These are phyloP conservation scores for Oryza glaberrima DNA, from an alignment of 176 grass and related monocot species.

Conservation along the genomic window DNA sequence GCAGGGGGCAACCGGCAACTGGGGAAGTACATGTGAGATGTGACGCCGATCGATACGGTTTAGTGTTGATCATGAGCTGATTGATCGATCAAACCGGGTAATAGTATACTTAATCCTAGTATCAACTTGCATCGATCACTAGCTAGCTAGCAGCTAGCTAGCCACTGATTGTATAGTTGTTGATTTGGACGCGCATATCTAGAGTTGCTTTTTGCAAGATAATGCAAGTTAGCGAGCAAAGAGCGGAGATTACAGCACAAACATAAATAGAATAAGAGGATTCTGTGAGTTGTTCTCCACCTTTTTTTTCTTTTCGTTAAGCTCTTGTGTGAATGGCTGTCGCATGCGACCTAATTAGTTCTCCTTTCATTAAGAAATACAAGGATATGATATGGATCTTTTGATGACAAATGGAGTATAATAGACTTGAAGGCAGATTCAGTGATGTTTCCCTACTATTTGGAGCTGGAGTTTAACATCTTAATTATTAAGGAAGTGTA, in stretches of 20 bases:
- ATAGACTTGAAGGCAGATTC: not conserved
- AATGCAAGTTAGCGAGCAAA: not conserved
- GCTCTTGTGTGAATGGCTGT: not conserved
- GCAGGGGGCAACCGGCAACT: not conserved
- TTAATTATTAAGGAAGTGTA: not conserved
- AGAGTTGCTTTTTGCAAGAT: not conserved
- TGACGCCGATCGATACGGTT: constrained; percentile 36
- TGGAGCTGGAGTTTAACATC: not conserved
- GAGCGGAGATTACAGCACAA: not conserved
- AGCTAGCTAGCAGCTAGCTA: not conserved
- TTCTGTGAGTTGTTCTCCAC: not conserved
- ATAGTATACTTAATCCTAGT: constrained; percentile 32
- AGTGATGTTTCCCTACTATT: not conserved
- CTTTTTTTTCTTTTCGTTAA: not conserved
- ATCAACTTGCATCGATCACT: constrained; percentile 33
- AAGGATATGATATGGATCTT: not conserved
- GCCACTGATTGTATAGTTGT: constrained; percentile 5
- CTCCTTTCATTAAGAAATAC: not conserved
- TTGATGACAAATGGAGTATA: not conserved
- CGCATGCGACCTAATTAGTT: not conserved
- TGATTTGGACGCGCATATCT: constrained; percentile 33
- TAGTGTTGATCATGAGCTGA: not conserved
- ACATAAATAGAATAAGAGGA: not conserved
- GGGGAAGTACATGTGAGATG: constrained; percentile 47
- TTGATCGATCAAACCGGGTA: not conserved